Conservation (phyloP, 2,329 filamentous ascomycete species). For the Huntiella abstrusa region DNA sequence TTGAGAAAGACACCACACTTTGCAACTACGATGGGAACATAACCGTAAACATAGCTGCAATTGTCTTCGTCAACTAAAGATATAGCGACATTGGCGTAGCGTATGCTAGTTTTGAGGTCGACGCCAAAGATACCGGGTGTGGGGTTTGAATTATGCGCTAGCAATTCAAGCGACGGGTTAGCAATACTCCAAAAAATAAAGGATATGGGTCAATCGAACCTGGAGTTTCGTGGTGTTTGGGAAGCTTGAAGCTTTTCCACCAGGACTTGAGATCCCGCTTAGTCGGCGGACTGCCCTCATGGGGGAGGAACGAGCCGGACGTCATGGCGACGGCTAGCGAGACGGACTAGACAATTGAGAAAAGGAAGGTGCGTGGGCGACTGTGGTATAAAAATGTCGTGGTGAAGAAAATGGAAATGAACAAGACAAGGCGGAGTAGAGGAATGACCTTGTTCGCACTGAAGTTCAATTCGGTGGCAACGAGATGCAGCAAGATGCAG, state of each 20-base stretch:
- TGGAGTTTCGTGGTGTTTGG: conserved; percentile 26
- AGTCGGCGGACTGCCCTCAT: conserved; percentile 25
- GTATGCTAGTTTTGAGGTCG: conserved; percentile 81
- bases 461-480: neutral
- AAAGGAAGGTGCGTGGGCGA: too few species aligned
- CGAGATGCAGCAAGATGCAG: neutral
- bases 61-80: conserved; percentile 84
- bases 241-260: conserved; percentile 90
- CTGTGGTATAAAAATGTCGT: too few species aligned
- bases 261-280: conserved; percentile 83
- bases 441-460: too few species aligned
- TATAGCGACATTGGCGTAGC: conserved; percentile 95
- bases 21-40: conserved; percentile 93
- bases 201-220: conserved; percentile 17
- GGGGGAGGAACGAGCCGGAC: conserved; percentile 19
- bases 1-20: conserved; percentile 97
- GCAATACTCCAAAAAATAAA: neutral
- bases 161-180: neutral
- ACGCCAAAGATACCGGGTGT: conserved; percentile 81
- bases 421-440: too few species aligned
- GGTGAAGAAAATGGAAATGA: too few species aligned
- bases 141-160: conserved; percentile 11
- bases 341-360: too few species aligned
- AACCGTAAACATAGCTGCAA: conserved; percentile 93
- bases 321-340: conserved; percentile 16